Evolutionary conservation across 345 rosid species (phyloP), one percentile per base, ranked within the genome.

Genomic region (Excoecaria cochinchinensis): DNA sequence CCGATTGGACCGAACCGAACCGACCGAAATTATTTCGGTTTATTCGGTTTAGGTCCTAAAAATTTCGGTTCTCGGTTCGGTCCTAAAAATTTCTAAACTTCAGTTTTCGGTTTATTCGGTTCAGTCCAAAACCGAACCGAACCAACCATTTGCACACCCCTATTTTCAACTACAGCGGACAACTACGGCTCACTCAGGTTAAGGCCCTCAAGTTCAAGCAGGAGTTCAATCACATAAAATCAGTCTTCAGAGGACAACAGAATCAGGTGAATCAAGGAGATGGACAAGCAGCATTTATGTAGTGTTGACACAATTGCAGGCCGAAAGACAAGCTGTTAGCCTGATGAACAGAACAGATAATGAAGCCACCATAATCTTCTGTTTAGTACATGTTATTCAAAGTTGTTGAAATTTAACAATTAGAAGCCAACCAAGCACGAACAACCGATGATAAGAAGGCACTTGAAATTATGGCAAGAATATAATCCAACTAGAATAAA

Each of bases 401-500:
- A 74, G 58, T 52, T 22, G 53, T 40, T 6, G 31, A 24, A 14
- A 11, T 64, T 55, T 59, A 59, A 6, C 14, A 76, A 64, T 48
- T 59, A 73, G 77, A 51, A 51, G 10, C 25, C 70, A 70, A 70
- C 31, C 36, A 56, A 72, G 70, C 69, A 55, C 9, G 56, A 69
- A 70, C 42, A 73, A 31, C 40, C 21, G 46, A n/a, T 17, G 21
- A 52, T 52, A 55, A 47, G 68, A 38, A 67, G 53, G 44, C 76
- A 38, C 40, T 65, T 74, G 52, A 74, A 69, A 82, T 81, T 60
- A 76, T 72, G 75, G 75, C 73, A 77, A 61, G 77, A 82, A 78
- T 64, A 81, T 68, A 69, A 52, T 83, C 80, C 78, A 83, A 66
- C 83, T 81, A 76, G 72, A 77, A 77, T 82, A 75, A 62, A 51